Evolutionary conservation across 345 rosid genomes (phyloP), one percentile per base, ranked within the genome.

Genomic region (Hibiscus syriacus): DNA sequence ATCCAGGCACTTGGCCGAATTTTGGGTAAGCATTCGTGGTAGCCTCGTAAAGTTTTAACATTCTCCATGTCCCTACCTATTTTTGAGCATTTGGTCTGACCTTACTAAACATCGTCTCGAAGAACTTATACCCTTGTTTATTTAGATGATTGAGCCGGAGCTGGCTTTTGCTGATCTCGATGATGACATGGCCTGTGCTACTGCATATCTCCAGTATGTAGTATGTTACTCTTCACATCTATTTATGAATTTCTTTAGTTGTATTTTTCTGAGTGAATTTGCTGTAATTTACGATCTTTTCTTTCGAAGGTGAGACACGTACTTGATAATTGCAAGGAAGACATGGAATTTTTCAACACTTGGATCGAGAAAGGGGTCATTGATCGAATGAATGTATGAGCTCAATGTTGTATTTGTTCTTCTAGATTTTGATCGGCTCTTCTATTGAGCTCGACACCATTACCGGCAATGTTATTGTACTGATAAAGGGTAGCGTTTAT

Each of bases 151-250:
- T 84, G 99, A 94, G 77, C 99, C 99, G 29, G 99, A 94, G 76
- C 93, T 94, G 65, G 99, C 99, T 77, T 91, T 89, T 84, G 98
- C 99, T 63, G 92, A 94, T 81, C 86, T 94, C 72, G 73, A 87
- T 70, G 99, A 91, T 77, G 97, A 91, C 87, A 91, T 91, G 99
- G 95, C 98, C 36, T 94, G 99, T 77, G 97, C 99, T 72, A 77
- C 97, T 52, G 97, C 99, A 81, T 94, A 91, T 89, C 99, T 94
- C 95, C 99, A 94, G 97, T 91, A 94, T 66, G 98, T 88, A 83
- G 99, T 94, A 94, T 78, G 99, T 91, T 86, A n/a, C 87, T 76
- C 78, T 74, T 76, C 83, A 74, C 76, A 80, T 81, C 78, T 79
- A 48, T 73, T n/a, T 72, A 36, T 67, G 52, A 38, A 19, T 71